Base-by-base conservation (phyloP, 2,329 filamentous ascomycete species). In the Alternaria gaisen region DNA sequence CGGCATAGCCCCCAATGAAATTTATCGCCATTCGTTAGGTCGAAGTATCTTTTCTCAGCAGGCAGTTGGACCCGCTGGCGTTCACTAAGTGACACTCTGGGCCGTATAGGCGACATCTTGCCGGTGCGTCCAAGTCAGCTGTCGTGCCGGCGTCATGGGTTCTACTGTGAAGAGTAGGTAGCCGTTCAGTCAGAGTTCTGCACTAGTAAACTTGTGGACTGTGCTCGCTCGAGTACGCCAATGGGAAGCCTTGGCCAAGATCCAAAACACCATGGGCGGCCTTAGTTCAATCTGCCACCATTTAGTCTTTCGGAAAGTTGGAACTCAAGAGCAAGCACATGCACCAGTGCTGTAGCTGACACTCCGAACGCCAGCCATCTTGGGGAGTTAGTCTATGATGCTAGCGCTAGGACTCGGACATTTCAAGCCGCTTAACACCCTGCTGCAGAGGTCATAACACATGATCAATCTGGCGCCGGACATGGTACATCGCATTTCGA, bases 1-100 rank as follows among this genome's bases (percentile, higher is more conserved):
- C 58, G 61, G 54, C 51, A 55, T 61, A 54, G 58, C 58, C 44
- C 44, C 51, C 50, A 63, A 55, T 58, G 42, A 54, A 51, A 20
- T 44, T 26, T 41, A 56, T 38, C 10, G 43, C n/a, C 22, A 41
- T 32, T 16, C 16, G 44, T 44, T 20, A 43, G 38, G 14, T 41
- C 34, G 11, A 53, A 42, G 30, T 36, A 40, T 34, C 47, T 51
- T 36, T 26, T 57, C 48, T 42, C 47, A 53, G 32, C 16, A 38
- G 28, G 28, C 44, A 26, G 20, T 8, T 50, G 41, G 38, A 18
- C 38, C 38, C 54, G 44, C 44, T 34, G 12, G 20, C 34, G 22
- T 42, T 30, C 48, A 52, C 24, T 48, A 32, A 42, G 36, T 20
- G 52, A 53, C 32, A 28, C 28, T 32, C 56, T 52, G 34, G 34